A percentile compares a stretch with the other conserved stretches of the same genome.
Conservation (phyloP, 306 rosid species). For the Mimosa bimucronata region DNA sequence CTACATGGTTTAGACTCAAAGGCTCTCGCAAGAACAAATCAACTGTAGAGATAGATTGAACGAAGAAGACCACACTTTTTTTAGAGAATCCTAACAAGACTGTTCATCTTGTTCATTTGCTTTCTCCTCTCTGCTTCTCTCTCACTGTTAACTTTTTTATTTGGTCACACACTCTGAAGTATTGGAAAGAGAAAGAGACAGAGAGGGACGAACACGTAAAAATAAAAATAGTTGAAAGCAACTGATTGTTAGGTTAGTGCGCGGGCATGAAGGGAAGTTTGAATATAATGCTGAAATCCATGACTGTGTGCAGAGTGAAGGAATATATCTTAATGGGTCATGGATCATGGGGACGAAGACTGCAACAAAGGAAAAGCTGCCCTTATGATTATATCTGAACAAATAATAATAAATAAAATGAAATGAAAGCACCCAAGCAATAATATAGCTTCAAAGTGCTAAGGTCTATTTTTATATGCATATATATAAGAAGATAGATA, state of each 20-base stretch:
- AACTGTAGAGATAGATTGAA: slow-evolving; percentile 36
- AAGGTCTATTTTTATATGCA: not conserved
- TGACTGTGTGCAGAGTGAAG: slow-evolving; percentile 38
- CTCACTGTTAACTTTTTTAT: slow-evolving; percentile 43
- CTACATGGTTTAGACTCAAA: not conserved
- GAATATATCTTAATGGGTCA: slow-evolving; percentile 29
- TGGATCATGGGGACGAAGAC: slow-evolving; percentile 40
- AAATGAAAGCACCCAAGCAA: not conserved
- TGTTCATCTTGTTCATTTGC: slow-evolving; percentile 5
- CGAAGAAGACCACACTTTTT: slow-evolving; percentile 17
- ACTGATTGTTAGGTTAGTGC: slow-evolving; percentile 64
- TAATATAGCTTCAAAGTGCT: not conserved
- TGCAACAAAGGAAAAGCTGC: not conserved
- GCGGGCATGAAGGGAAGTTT: slow-evolving; percentile 91
- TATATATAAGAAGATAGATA: not conserved
- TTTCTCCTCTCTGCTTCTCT: slow-evolving; percentile 19
- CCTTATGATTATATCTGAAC: slow-evolving; percentile 17
- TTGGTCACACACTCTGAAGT: slow-evolving; percentile 37
- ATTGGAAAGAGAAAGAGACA: not conserved
- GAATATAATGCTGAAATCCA: slow-evolving; percentile 91
- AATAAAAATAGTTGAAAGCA: not conserved
- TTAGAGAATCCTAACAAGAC: slow-evolving; percentile 7
- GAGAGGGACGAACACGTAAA: not conserved
- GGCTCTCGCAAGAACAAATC: slow-evolving; percentile 1
- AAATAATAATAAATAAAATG: slow-evolving; percentile 4